Evolutionary conservation across 805 yeast species (phyloP), one percentile per base, ranked within the genome.

Genomic region (Pichia manshurica): DNA sequence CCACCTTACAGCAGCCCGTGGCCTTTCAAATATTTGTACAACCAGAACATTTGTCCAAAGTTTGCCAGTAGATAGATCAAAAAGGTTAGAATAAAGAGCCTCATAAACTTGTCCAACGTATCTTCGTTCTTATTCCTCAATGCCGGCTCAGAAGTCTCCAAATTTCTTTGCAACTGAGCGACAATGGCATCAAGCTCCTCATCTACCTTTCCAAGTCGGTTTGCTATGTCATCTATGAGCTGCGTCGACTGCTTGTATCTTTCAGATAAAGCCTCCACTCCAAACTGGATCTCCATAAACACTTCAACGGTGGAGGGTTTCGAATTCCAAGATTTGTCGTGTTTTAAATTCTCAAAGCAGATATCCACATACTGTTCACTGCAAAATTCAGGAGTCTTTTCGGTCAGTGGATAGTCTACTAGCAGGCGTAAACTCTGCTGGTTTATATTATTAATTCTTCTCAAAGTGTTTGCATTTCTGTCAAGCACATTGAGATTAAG

Each of bases 311-410:
- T 23, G 4, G 42, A 39, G 1, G 58, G 58, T 17, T 34, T 36
- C 1, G 58, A 47, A 42, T 47, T 60, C 66, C 67, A 63, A 2
- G 66, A 62, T 40, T 55, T 56, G 47, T 65, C 64, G 31, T 55
- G 37, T 45, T 56, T 57, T 16, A 54, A 40, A 39, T 60, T 65
- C 42, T 65, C 69, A 45, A 64, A 64, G 45, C 69, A 65, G 20
- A 65, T 38, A 47, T 61, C 65, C 17, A 63, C 37, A 42, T 57
- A 58, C 29, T 61, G 59, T 1, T 48, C 23, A 2, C 40, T 40
- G 40, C 49, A 54, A 21, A 49, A 53, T 8, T 53, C 51, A 29
- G 42, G 42, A 39, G 49, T 45, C n/a, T 50, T 46, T 1, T 22
- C 38, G 22, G 28, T 37, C 6, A 58, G 32, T 4, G 64, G 63